Conservation (phyloP, 805 yeast genomes). For the Gaillardinia entomophila region DNA sequence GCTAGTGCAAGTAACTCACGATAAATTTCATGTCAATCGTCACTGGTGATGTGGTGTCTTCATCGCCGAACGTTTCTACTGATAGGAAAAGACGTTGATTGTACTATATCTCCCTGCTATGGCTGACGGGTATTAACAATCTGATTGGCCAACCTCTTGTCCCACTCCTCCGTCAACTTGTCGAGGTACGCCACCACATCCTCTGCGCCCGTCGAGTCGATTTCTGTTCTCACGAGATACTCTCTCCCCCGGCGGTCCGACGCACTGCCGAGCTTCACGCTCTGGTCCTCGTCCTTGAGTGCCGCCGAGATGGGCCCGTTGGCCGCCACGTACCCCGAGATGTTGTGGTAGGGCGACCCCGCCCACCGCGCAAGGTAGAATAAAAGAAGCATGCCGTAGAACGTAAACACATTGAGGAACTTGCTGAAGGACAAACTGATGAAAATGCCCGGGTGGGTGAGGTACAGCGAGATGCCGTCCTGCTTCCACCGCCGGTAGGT, state of each 20-base stretch:
- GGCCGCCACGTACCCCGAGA: constrained; percentile 85
- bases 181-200: constrained; percentile 66
- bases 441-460: constrained; percentile 93
- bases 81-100: too few species aligned
- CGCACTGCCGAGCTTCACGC: constrained; percentile 65
- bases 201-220: constrained; percentile 59
- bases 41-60: too few species aligned
- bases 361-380: constrained; percentile 76
- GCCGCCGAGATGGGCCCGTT: constrained; percentile 66
- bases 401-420: constrained; percentile 71
- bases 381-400: constrained; percentile 76
- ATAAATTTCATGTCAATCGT: too few species aligned
- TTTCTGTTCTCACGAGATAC: constrained; percentile 47
- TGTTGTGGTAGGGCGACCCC: constrained; percentile 88
- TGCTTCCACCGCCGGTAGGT: constrained; percentile 47
- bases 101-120: too few species aligned
- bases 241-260: constrained; percentile 60
- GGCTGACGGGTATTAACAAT: constrained; percentile 46
- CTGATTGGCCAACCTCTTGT: constrained; percentile 65
- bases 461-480: constrained; percentile 60
- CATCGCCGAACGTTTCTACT: too few species aligned
- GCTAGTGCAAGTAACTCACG: too few species aligned
- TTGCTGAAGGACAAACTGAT: constrained; percentile 74
- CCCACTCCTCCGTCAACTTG: constrained; percentile 61
- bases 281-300: constrained; percentile 41